Evolutionary conservation across 139 green algal species (phyloP), one percentile per base, ranked within the genome.

Genomic region (Edaphochlamys debaryana): DNA sequence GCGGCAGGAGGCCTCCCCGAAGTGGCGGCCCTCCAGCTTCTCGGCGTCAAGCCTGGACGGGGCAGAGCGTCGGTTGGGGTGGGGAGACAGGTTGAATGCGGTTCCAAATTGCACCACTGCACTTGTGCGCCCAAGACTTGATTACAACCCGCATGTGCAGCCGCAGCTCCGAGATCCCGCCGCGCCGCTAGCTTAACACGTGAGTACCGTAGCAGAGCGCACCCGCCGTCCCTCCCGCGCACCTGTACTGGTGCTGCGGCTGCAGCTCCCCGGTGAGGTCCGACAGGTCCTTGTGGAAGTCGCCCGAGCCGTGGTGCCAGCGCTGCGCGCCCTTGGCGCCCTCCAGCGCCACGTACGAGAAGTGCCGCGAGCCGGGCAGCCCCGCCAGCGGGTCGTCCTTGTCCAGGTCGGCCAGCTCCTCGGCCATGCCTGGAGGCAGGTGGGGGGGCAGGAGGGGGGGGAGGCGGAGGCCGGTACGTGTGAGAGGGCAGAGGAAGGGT

Each of bases 291-390:
- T 90, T 85, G 67, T 97, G 94, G 77, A 96, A 98, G 73, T 95
- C 90, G 9, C 63, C 76, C 54, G 78, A 80, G 68, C 54, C 74
- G 73, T 98, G 95, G 80, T 92, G 92, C 97, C 97, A 99, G 0
- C 93, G 83, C 80, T 92, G 37, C 8, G 64, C 50, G 0, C 97
- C 97, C 3, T 67, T 90, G 8, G 63, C 86, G 3, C 95, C 97
- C 71, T 96, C 95, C 83, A 96, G 96, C 9, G 95, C 96, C 86
- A 96, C 96, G 89, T 98, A 98, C 11, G 83, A 92, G 80, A 99
- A 99, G 83, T 98, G 95, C 13, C 93, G 84, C 27, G 90, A 93
- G 2, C 72, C 50, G 58, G 96, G 92, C 42, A 93, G 72, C 32
- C 84, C 64, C 8, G 75, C 40, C 58, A 85, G 32, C 3, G 69